Conservation (phyloP, 306 rosid genomes). For the Sechiopsis laciniata region DNA sequence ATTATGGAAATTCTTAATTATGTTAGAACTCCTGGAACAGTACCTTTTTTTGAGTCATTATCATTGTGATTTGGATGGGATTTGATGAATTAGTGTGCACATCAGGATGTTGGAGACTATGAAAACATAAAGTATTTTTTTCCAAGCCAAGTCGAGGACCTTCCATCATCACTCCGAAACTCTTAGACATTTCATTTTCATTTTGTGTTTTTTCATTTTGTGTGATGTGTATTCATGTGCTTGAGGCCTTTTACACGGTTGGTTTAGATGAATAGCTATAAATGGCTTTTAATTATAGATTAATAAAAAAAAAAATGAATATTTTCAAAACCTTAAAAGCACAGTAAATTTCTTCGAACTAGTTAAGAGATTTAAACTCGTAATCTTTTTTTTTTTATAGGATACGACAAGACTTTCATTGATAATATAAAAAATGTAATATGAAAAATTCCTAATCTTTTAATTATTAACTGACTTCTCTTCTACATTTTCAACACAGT, state of each 20-base stretch:
- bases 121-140: not conserved
- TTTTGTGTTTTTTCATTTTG: not conserved
- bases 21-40: not conserved
- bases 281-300: too few relatives aligned
- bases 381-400: too few relatives aligned
- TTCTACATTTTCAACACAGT: too few relatives aligned
- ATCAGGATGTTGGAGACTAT: not conserved
- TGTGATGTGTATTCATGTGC: not conserved
- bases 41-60: not conserved
- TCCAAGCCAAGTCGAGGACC: not conserved
- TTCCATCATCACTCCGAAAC: not conserved
- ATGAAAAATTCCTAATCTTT: too few relatives aligned
- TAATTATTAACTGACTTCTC: too few relatives aligned
- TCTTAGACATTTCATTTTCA: too few relatives aligned
- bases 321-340: too few relatives aligned
- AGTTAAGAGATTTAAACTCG: too few relatives aligned
- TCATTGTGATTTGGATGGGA: conserved; percentile 6
- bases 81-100: not conserved
- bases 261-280: not conserved
- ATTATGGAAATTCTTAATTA: not conserved
- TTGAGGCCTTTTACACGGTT: not conserved
- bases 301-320: too few relatives aligned
- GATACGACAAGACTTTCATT: too few relatives aligned
- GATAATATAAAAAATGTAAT: too few relatives aligned
- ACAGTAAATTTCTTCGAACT: too few relatives aligned